Evolutionary conservation across 306 rosid genomes (phyloP).

Genomic region (Rosa persica): DNA sequence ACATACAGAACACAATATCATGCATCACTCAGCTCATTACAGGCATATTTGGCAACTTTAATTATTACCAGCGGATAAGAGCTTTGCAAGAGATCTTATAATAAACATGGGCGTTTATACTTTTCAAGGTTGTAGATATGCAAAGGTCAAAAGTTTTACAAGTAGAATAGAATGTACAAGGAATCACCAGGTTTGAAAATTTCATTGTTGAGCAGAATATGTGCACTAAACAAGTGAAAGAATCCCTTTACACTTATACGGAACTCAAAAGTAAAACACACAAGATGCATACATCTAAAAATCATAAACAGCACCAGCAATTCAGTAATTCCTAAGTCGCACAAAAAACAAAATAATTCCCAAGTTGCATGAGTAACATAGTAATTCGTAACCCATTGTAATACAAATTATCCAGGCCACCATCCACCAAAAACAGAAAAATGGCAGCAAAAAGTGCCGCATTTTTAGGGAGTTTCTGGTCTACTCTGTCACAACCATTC

Average conservation of each 20-base stretch:
- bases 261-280: background rate
- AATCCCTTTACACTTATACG: background rate
- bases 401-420: slow-evolving; percentile 1
- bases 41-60: background rate
- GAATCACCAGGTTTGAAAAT: background rate
- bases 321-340: background rate
- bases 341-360: background rate
- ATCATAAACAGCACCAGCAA: background rate
- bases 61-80: background rate
- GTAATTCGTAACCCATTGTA: background rate
- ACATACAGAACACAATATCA: background rate
- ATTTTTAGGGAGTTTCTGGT: background rate
- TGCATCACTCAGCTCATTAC: background rate
- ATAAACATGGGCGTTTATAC: background rate
- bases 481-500: background rate
- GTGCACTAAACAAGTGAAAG: slow-evolving; percentile 1
- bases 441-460: background rate
- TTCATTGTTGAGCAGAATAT: slow-evolving; percentile 8
- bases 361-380: background rate
- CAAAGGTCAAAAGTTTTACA: background rate
- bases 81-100: background rate
- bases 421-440: background rate
- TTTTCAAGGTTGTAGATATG: background rate
- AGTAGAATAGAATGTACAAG: background rate
- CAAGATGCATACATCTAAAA: background rate